These are phyloP conservation scores for Beverwykella pulmonaria DNA, from an alignment of 495 filamentous ascomycete species.

Conservation along the genomic window DNA sequence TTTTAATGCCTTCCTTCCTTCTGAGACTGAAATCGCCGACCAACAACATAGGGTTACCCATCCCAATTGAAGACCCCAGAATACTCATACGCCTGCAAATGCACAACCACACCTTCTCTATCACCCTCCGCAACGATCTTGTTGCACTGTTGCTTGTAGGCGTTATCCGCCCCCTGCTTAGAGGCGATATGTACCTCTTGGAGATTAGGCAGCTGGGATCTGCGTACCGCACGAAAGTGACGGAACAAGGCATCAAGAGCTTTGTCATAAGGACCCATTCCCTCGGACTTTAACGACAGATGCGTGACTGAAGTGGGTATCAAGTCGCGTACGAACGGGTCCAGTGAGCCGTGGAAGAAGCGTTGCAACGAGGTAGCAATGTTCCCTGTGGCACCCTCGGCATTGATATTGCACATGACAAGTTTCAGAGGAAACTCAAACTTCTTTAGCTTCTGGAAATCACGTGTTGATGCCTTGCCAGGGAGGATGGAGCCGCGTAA, in stretches of 20 bases:
- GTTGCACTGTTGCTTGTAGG: slow-evolving; percentile 36
- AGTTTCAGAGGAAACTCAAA: slow-evolving; percentile 45
- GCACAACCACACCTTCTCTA: slow-evolving; percentile 30
- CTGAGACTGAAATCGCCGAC: no score
- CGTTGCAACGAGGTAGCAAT: slow-evolving; percentile 23
- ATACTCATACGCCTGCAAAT: slow-evolving; percentile 22
- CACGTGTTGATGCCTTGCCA: slow-evolving; percentile 44
- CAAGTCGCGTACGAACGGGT: slow-evolving; percentile 36
- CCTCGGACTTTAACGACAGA: slow-evolving; percentile 38
- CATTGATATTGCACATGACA: slow-evolving; percentile 44
- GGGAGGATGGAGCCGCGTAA: slow-evolving; percentile 41
- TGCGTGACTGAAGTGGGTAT: slow-evolving; percentile 42
- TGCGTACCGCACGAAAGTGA: slow-evolving; percentile 34
- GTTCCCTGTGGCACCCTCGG: slow-evolving; percentile 26
- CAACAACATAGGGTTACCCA: slow-evolving; percentile 3
- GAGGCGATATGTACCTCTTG: slow-evolving; percentile 32
- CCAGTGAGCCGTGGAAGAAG: slow-evolving; percentile 28
- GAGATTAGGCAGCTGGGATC: slow-evolving; percentile 35
- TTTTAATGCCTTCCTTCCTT: no score
- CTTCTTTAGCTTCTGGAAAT: slow-evolving; percentile 43
- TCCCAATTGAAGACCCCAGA: slow-evolving; percentile 9
- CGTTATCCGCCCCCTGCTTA: slow-evolving; percentile 26
- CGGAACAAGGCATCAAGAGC: slow-evolving; percentile 38
- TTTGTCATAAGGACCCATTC: slow-evolving; percentile 32
- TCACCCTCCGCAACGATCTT: slow-evolving; percentile 27